Evolutionary conservation across 257 asterid genomes (phyloP), one percentile per base, ranked within the genome.

Genomic region (Primulina tabacum): DNA sequence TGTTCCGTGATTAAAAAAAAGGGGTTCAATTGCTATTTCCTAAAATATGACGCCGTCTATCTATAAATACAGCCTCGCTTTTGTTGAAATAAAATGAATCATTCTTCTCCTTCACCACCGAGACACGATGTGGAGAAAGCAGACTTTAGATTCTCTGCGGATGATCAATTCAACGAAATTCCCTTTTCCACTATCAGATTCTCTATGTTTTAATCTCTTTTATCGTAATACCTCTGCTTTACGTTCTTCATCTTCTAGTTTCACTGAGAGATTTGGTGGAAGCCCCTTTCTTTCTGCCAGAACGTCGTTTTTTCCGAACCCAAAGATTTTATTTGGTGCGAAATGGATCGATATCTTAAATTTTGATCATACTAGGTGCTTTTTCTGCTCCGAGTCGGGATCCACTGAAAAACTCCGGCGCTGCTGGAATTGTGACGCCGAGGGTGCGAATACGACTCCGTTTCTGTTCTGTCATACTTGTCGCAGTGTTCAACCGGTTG

Each of bases 361-460:
- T 2, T 68, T 38, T 26, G 53, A 47, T 6, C 76, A 57, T 34
- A 74, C 33, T n/a, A 75, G 63, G 9, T 57, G 28, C 8, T 64
- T 34, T 34, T 87, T 87, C 72, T 77, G 90, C 72, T 80, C 92
- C 59, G 78, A 64, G 55, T 72, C 91, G 7, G 60, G 64, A 20
- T 62, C 81, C 58, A 56, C 80, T 9, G 69, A 67, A 40, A 74
- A 78, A 17, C 32, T 12, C 24, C 63, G 9, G 53, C 17, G 53
- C 62, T 93, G 99, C 83, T 93, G 99, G 97, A 90, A 82, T 71
- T 93, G 97, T 79, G 83, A 83, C 58, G 81, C 76, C 21, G 80
- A 34, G 52, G 77, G 84, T 7, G 71, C 73, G 37, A 35, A 57
- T 28, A 59, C 83, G 82, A 72, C 72, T 66, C 84, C 90, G 82